Evolutionary conservation across 306 rosid genomes (phyloP), one percentile per base, ranked within the genome.

Genomic region (Cicer chorassanicum): DNA sequence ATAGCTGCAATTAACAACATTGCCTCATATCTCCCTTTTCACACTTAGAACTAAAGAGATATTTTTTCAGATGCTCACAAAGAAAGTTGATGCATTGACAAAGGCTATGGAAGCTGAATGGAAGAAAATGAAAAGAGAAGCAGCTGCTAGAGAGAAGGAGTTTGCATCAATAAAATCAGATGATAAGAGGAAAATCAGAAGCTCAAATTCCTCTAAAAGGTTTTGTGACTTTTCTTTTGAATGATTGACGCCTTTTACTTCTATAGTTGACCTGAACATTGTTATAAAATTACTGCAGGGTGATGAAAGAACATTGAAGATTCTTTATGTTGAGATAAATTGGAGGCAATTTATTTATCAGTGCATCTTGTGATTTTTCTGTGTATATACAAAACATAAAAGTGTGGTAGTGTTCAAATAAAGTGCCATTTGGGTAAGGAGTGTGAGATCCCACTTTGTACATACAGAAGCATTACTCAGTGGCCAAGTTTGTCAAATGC

Each of bases 71-170:
- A 76, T 79, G 83, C 96, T 94, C 50, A 70, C 72, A 63, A 94
- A 88, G 86, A 94, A 89, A 87, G 93, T 92, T 24, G 95, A 91
- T 56, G 91, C 93, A 49, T 68, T 91, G 63, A 85, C 95, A 74
- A 94, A 92, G 76, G 81, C 99, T 56, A 90, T 87, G 77, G 99
- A 92, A 81, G 73, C 87, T 48, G 97, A 92, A 84, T 87, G 88
- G 16, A 94, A 94, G 90, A 91, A 89, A 86, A 75, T 82, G 88
- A 94, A 83, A 84, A 86, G 97, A 86, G 96, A 94, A 86, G 87
- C 89, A 21, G 89, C 89, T 68, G 87, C 93, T 38, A 92, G 91
- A 80, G 97, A 90, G 67, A 92, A 82, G 78, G 99, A 91, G 75
- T 84, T 89, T 66, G 83, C 91, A 46, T 80, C 88, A 59, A 73